Base-by-base conservation (phyloP, 164 flowering plant genomes). In the Magnolia kwangsiensis region DNA sequence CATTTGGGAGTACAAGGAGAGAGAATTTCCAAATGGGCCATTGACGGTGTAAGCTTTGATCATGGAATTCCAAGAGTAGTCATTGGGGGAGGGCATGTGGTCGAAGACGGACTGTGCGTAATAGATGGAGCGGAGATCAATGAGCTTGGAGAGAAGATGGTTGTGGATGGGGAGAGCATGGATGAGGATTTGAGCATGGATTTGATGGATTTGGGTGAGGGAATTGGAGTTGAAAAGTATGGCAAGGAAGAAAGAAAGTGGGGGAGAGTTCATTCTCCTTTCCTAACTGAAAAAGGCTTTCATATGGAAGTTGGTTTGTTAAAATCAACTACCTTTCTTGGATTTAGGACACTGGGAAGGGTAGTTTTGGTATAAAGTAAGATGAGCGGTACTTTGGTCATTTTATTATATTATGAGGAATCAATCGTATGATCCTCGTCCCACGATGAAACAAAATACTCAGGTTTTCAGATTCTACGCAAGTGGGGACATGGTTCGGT, bases 171-270 rank as follows among this genome's bases (percentile, higher is more conserved):
- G 79, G 24, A 78, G 58, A 72, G 61, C 77, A 45, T 78, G 77
- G 50, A 78, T 45, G 71, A 75, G 74, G 72, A 78, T 79, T 70
- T 82, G 84, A 37, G 84, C 80, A 21, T 85, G 87, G 76, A 85
- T 77, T 78, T 81, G 85, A 67, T 51, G 50, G 71, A 80, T 75
- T 63, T 83, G 82, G 21, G 50, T 27, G 37, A 84, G 71, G 49
- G 71, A 29, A 13, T 58, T 69, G 67, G 78, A 71, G 23, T 37
- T 78, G 24, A 78, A 14, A 4, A 82, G 72, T 16, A 79, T 69
- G 64, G 50, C 21, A 19, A 80, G 72, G 27, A 71, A 63, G 74
- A 63, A 3, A 27, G 76, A 70, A 23, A 77, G 71, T 31, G 67
- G 66, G 58, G 37, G 18, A 16, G 59, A 55, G 63, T 7, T 23